Conservation (phyloP, 371 early-diverging fungal species). For the Mortierella sp. region DNA sequence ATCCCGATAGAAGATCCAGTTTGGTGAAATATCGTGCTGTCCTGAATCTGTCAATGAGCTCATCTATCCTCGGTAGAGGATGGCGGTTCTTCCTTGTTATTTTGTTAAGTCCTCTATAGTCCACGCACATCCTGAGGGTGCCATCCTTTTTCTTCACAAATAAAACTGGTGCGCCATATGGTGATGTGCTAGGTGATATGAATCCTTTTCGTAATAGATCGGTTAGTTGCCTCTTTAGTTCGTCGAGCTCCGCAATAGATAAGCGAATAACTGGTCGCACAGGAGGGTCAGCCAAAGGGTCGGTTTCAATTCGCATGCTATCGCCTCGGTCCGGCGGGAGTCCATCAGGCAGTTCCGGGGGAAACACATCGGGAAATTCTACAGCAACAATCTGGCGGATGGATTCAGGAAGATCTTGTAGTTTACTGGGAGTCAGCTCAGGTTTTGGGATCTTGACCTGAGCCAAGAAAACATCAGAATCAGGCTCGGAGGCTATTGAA, state of each 20-base stretch:
- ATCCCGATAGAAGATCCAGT: neutral
- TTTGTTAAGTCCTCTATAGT: constrained; percentile 47
- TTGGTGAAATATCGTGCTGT: neutral
- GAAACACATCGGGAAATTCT: constrained; percentile 32
- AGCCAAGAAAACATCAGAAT: constrained; percentile 6
- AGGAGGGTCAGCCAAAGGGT: constrained; percentile 40
- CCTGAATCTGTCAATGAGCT: neutral
- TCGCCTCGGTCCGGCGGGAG: constrained; percentile 28
- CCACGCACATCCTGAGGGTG: constrained; percentile 56
- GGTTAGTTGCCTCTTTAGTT: constrained; percentile 48
- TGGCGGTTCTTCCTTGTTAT: neutral
- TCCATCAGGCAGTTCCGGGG: constrained; percentile 11
- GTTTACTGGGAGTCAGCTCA: neutral
- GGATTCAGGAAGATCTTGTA: constrained; percentile 1
- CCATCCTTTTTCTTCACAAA: constrained; percentile 66
- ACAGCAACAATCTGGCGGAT: constrained; percentile 10
- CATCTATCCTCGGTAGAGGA: neutral
- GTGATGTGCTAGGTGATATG: constrained; percentile 57
- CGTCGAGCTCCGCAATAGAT: constrained; percentile 48
- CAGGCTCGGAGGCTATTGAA: neutral
- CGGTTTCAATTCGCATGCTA: constrained; percentile 43
- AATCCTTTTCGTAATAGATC: constrained; percentile 29
- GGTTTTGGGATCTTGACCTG: constrained; percentile 4
- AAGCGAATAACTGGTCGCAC: constrained; percentile 39
- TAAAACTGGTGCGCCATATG: constrained; percentile 60